Percentiles rank a stretch among this genome's conserved stretches.
phyloP scores from a whole-genome alignment of 2,329 filamentous ascomycete species.

The Sarocladium kiliense region DNA sequence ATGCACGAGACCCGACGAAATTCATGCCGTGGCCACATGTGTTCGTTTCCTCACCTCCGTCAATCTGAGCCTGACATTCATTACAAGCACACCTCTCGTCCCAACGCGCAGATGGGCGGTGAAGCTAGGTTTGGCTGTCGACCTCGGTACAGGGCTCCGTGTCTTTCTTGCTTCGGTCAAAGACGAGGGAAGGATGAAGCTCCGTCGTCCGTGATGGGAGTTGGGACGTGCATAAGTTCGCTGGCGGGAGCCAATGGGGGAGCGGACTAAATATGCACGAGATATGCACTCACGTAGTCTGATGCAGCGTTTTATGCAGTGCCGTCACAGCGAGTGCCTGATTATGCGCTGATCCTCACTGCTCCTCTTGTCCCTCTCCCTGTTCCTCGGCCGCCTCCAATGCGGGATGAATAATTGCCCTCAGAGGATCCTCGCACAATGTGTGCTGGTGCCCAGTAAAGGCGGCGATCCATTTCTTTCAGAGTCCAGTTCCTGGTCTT shows the following conservation, averaged over 20 bases:
- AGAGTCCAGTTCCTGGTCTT: too few relatives aligned
- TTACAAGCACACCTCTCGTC: neutral
- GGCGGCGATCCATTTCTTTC: neutral
- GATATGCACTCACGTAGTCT: neutral
- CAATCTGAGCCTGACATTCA: neutral
- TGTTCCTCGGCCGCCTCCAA: too few relatives aligned
- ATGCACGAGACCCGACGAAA: neutral
- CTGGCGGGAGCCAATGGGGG: neutral
- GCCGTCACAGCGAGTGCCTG: neutral
- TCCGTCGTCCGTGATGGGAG: conserved; percentile 8
- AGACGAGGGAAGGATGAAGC: neutral
- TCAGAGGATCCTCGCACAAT: neutral
- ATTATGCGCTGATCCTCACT: neutral
- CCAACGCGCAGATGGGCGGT: neutral
- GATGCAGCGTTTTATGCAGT: neutral
- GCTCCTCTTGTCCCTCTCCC: neutral
- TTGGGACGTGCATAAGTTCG: conserved; percentile 6
- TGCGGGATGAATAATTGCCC: neutral
- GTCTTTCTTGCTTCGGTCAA: neutral
- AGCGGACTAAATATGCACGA: conserved; percentile 1
- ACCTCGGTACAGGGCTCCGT: neutral
- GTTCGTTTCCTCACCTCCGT: neutral
- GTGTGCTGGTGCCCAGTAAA: neutral
- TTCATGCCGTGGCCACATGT: neutral
- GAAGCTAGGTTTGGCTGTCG: neutral